Evolutionary conservation across 2,329 filamentous ascomycete genomes (phyloP), one percentile per base, ranked within the genome.

Genomic region (Fusarium sp.): DNA sequence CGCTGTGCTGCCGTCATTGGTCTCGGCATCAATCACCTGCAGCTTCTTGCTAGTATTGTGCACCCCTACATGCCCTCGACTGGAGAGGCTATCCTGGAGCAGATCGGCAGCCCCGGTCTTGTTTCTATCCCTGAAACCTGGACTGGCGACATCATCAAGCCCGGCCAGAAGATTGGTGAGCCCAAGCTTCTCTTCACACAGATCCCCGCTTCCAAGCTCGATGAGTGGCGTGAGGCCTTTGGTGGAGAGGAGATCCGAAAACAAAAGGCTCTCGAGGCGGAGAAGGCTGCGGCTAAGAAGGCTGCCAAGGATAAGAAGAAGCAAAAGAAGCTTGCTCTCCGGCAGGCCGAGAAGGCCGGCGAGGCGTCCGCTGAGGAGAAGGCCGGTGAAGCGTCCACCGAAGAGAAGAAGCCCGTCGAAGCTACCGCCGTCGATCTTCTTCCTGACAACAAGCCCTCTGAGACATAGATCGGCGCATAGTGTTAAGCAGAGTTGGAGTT

Each of bases 41-140:
- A 94, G 71, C 87, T 97, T 29, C 83, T 96, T 43, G 91, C 93
- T 19, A 88, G 86, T 49, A 79, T 97, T 38, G 84, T 93, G 53
- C 86, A 87, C 48, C 93, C 93, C 0, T 97, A 94, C 78, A 91
- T 97, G 82, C 93, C 92, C 36, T 83, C 84, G n/a, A 93, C 90
- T 9, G 82, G 90, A 4, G 83, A 83, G 57, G 86, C 86, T 29
- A 97, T 97, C 67, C 85, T 92, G 64, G 77, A 84, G 61, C 94
- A 97, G 78, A 84, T 98, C 25, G 85, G 89, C 42, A 74, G 56
- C 77, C 84, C 70, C 76, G 65, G 56, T 82, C 59, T 67, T 57
- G 61, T 73, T 43, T 76, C 76, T 32, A 92, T 93, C 59, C 88
- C 90, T 2, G 84, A 89, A 61, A 81, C 79, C 39, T 95, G 91